Evolutionary conservation across 164 flowering plant genomes (phyloP).

Genomic region (Sextonia rubra): DNA sequence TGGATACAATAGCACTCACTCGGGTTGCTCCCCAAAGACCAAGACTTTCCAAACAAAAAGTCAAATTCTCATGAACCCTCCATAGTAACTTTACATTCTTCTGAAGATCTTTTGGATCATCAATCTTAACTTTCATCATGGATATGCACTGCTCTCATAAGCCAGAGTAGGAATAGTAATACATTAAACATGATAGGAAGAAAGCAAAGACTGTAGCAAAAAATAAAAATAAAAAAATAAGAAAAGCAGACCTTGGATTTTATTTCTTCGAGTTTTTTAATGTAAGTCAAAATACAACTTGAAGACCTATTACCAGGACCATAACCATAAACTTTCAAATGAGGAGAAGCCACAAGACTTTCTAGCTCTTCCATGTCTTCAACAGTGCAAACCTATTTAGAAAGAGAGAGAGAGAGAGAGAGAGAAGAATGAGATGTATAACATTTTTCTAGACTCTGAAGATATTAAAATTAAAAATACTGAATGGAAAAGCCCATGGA

Average conservation of each 20-base stretch:
- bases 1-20: slow-evolving; percentile 35
- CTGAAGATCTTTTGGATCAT: slow-evolving; percentile 30
- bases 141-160: slow-evolving; percentile 45
- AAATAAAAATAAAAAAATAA: too few species aligned
- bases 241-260: slow-evolving; percentile 50
- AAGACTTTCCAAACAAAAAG: slow-evolving; percentile 62
- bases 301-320: slow-evolving; percentile 28
- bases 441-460: background rate
- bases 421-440: background rate
- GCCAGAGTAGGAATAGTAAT: slow-evolving; percentile 5
- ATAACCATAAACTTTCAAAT: slow-evolving; percentile 54
- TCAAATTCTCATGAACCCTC: slow-evolving; percentile 57
- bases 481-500: background rate
- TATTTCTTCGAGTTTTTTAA: slow-evolving; percentile 50
- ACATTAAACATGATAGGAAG: slow-evolving; percentile 7
- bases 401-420: background rate
- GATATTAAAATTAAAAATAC: too few species aligned
- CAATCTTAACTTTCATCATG: slow-evolving; percentile 26
- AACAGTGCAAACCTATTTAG: slow-evolving; percentile 65
- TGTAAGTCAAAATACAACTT: slow-evolving; percentile 13
- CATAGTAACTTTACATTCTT: slow-evolving; percentile 38
- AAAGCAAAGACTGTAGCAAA: background rate
- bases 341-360: slow-evolving; percentile 59
- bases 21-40: slow-evolving; percentile 75
- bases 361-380: slow-evolving; percentile 64